phyloP scores from a whole-genome alignment of 352 stramenopile species.

The Pythium apleroticum region DNA sequence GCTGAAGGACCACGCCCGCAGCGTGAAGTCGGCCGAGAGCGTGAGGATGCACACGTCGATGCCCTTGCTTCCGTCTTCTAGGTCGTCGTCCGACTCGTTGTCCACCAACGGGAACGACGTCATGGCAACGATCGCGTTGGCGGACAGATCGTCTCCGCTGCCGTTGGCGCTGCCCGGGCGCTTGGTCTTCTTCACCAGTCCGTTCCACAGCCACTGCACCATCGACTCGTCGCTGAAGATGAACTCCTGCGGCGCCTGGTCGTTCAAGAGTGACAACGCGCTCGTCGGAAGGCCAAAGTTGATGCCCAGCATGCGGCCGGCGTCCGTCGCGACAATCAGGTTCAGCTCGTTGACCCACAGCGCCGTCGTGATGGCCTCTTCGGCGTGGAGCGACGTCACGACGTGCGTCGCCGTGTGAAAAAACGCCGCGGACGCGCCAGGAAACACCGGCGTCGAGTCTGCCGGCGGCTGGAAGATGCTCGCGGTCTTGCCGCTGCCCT shows the following conservation, averaged over 20 bases:
- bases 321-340: constrained; percentile 59
- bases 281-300: constrained; percentile 60
- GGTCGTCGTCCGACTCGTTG: constrained; percentile 44
- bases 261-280: constrained; percentile 15
- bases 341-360: constrained; percentile 83
- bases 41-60: constrained; percentile 73
- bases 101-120: constrained; percentile 61
- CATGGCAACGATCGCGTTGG: constrained; percentile 49
- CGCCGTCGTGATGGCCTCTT: constrained; percentile 64
- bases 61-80: constrained; percentile 37
- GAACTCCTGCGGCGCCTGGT: constrained; percentile 58
- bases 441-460: constrained; percentile 34
- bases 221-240: constrained; percentile 70
- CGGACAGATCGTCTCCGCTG: constrained; percentile 31
- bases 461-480: constrained; percentile 57
- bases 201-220: constrained; percentile 69
- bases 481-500: constrained; percentile 4
- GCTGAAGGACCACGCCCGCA: constrained; percentile 69
- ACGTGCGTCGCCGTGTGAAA: constrained; percentile 42
- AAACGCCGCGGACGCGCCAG: constrained; percentile 32
- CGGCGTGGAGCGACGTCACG: constrained; percentile 41
- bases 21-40: constrained; percentile 62
- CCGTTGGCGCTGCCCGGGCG: constrained; percentile 37
- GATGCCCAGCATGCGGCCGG: constrained; percentile 58
- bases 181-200: constrained; percentile 42